Evolutionary conservation across 2,329 filamentous ascomycete species (phyloP), one percentile per base, ranked within the genome.

Genomic region (Microdochium bolleyi): DNA sequence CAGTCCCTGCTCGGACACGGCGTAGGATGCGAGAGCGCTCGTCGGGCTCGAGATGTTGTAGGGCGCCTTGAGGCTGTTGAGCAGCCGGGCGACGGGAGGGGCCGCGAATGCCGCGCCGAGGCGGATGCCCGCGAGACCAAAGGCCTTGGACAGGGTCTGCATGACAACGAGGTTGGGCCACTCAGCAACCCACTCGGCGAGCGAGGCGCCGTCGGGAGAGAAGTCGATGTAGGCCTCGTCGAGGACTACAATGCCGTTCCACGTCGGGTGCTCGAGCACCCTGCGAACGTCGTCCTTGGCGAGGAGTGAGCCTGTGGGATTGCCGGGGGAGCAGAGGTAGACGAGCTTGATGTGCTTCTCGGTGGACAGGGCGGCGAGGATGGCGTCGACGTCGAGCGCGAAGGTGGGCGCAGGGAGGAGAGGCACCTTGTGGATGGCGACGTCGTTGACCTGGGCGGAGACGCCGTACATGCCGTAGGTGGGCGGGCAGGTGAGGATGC

Each of bases 391-490:
- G 68, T 94, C 84, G 60, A 96, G 77, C 48, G 77, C 78, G 69
- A 97, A 99, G 3, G 70, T 75, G 1, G 89, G 85, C 1, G 84
- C 80, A 1, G 80, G 78, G 49, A 88, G 79, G 22, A 97, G 76
- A 0, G 92, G 91, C n/a, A 97, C 84, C 66, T 88, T 89, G 60
- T 95, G 86, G 24, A 97, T 82, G 48, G 79, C 79, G 21, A 99
- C 78, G 65, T 97, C 94, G 73, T 99, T 99, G 60, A 96, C 87
- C 66, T 95, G 88, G 1, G 94, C 94, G 7, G 89, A 95, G 19
- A 99, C 94, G 49, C 83, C 78, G 75, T 99, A 99, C 94, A 99
- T 99, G 72, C 94, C 94, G 69, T 99, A 99, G 1, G 94, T 99
- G 1, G 94, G 94, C 19, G 94, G 94, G 65, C 92, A 97, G 44